A percentile compares a stretch with the other conserved stretches of the same genome.
Conservation (phyloP, 1,139 yeast genomes). For the Yamadazyma atlantica region DNA sequence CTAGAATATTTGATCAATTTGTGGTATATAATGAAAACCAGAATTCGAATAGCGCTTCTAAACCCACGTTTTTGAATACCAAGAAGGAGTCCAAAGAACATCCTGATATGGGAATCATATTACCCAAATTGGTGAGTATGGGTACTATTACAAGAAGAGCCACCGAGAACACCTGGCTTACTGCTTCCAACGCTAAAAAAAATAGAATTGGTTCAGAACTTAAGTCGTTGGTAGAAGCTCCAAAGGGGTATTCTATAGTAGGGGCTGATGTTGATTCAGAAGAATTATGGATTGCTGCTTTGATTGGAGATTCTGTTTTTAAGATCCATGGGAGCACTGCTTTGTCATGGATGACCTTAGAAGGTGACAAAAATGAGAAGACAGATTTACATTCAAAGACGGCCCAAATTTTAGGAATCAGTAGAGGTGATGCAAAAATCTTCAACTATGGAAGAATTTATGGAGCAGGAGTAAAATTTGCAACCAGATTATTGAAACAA, state of each 20-base stretch:
- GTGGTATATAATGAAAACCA: conserved; percentile 55
- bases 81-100: conserved; percentile 23
- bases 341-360: conserved; percentile 98
- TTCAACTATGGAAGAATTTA: conserved; percentile 97
- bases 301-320: conserved; percentile 89
- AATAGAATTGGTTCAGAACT: conserved; percentile 90
- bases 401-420: conserved; percentile 83
- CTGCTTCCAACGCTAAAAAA: conserved; percentile 91
- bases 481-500: conserved; percentile 75
- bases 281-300: conserved; percentile 96
- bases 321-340: conserved; percentile 94
- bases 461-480: conserved; percentile 95
- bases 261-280: conserved; percentile 99
- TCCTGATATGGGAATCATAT: conserved; percentile 61
- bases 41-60: conserved; percentile 9
- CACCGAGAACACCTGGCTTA: conserved; percentile 95
- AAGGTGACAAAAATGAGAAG: conserved; percentile 87
- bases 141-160: conserved; percentile 97
- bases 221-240: conserved; percentile 84
- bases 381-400: conserved; percentile 96
- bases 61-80: conserved; percentile 26
- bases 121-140: conserved; percentile 87
- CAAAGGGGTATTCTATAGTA: conserved; percentile 85
- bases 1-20: conserved; percentile 80
- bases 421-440: conserved; percentile 88